These are phyloP conservation scores for Ophiostoma tasmaniense DNA, from an alignment of 2,329 filamentous ascomycete species.

Conservation along the genomic window DNA sequence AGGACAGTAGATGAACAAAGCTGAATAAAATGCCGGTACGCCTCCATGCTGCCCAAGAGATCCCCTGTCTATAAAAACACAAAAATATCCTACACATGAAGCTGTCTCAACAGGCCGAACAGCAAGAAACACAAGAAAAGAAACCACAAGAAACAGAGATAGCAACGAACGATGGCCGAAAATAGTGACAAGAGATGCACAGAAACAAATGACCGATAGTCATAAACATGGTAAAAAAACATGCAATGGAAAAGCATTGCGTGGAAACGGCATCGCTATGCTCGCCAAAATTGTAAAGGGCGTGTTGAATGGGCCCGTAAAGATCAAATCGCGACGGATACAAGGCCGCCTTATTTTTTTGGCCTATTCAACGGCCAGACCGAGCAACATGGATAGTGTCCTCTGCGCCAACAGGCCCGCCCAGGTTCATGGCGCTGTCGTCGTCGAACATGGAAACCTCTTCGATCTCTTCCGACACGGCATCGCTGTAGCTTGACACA, in stretches of 20 bases:
- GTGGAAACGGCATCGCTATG: neutral
- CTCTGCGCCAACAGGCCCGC: neutral
- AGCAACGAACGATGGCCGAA: neutral
- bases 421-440: neutral
- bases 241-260: neutral
- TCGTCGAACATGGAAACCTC: slow-evolving; percentile 5
- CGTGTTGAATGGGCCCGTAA: slow-evolving; percentile 6
- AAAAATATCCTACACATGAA: neutral
- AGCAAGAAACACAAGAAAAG: neutral
- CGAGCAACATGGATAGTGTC: slow-evolving; percentile 3
- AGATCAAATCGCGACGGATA: neutral
- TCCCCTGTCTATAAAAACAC: neutral
- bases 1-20: neutral
- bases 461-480: neutral
- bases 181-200: neutral
- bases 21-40: neutral
- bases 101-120: neutral
- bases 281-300: neutral
- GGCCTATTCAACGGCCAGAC: neutral
- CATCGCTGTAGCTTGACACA: neutral
- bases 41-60: neutral
- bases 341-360: neutral
- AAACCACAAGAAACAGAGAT: too few species aligned
- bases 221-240: neutral
- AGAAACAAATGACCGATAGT: neutral